Evolutionary conservation across 2,329 filamentous ascomycete species (phyloP).

Genomic region (Periconia sp.): DNA sequence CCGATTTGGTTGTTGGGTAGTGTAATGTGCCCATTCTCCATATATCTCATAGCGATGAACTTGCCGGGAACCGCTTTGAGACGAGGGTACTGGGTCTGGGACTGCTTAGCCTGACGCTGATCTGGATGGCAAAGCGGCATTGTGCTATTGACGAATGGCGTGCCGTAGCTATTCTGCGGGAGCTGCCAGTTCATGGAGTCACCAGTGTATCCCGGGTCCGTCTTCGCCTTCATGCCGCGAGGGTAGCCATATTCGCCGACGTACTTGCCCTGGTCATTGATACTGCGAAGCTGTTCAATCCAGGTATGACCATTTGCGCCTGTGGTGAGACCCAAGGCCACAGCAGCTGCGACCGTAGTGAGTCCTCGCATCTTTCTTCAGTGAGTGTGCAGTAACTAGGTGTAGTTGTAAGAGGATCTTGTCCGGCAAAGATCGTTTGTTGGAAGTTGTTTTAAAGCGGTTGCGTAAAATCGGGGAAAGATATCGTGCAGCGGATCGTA

Average conservation of each 20-base stretch:
- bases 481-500: no score
- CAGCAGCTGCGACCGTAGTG: conserved; percentile 17
- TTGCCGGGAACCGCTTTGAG: conserved; percentile 62
- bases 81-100: conserved; percentile 62
- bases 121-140: conserved; percentile 68
- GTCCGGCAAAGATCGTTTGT: conserved; percentile 2
- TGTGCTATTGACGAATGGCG: conserved; percentile 54
- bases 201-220: conserved; percentile 63
- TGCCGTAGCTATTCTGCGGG: conserved; percentile 56
- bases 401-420: conserved; percentile 3
- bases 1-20: conserved; percentile 40
- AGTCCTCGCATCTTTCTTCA: conserved; percentile 23
- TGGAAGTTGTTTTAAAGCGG: no score
- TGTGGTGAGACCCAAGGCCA: conserved; percentile 26
- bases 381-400: not conserved
- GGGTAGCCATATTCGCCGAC: conserved; percentile 73
- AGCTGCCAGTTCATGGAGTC: conserved; percentile 62
- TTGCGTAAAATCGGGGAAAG: no score
- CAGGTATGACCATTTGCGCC: conserved; percentile 68
- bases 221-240: conserved; percentile 71
- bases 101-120: conserved; percentile 64
- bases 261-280: conserved; percentile 77
- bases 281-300: conserved; percentile 76
- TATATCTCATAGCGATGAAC: conserved; percentile 57
- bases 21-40: conserved; percentile 59